Base-by-base conservation (phyloP, 164 flowering plant genomes). In the Houttuynia cordata region DNA sequence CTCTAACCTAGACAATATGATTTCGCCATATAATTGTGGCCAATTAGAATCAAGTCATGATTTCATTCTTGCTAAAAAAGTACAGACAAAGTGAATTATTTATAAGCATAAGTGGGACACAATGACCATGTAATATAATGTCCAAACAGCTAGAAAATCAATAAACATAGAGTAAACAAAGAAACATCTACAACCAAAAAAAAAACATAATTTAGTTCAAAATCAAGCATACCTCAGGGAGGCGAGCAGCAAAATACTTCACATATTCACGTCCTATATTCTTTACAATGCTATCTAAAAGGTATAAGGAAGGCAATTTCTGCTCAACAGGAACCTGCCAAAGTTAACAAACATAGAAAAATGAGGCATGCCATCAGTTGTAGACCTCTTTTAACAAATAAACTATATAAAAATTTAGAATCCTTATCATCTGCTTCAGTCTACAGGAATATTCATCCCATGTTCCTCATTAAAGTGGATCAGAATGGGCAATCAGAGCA, bases 281-380 rank as follows among this genome's bases (percentile, higher is more conserved):
- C 76, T 93, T 93, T 41, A 88, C 99, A 57, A 93, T 85, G 67
- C 99, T 93, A 61, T 93, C 99, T 66, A 93, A 70, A 50, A 93
- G 88, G 74, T 93, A 93, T 34, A 93, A 62, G 24, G 93, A 83
- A 56, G 99, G 99, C 58, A 93, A 65, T 59, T 93, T 93, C 59
- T 83, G 95, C 17, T 93, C 97, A 25, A 75, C 81, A 15, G 96
- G 76, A 22, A 66, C 97, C 99, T 93, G 80, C 55, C 71, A 71
- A 67, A 69, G 21, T 53, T 23, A 72, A 58, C 17, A 22, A 64
- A 12, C 42, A 68, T 15, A 30, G 37, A 59, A 12, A 55, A 50
- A 24, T 24, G 56, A 60, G 17, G 14, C 17, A 45, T 2, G 3
- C 49, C 49, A 45, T 10, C 1, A 24, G 15, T 42, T 14, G 53